Evolutionary conservation across 495 filamentous ascomycete species (phyloP).

Genomic region (Thozetella sp.): DNA sequence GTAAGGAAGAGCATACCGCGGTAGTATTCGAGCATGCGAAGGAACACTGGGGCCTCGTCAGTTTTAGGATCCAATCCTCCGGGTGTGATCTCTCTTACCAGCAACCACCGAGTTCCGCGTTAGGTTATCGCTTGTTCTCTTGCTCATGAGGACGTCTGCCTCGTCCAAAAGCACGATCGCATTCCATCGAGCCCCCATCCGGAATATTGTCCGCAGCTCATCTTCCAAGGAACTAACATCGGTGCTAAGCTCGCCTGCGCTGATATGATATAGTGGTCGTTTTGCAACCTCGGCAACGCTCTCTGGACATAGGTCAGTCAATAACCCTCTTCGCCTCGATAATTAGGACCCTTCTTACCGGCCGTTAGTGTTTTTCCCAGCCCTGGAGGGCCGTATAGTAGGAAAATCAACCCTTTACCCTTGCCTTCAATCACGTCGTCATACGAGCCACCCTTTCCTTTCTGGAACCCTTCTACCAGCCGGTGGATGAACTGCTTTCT

Average conservation of each 20-base stretch:
- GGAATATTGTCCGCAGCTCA: conserved; percentile 19
- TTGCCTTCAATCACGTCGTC: conserved; percentile 7
- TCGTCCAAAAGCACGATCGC: conserved; percentile 28
- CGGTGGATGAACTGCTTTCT: not conserved
- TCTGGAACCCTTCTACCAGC: not conserved
- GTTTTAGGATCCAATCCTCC: not conserved
- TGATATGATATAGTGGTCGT: conserved; percentile 24
- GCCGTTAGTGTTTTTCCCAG: conserved; percentile 32
- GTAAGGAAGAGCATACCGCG: conserved; percentile 27
- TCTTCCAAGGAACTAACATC: conserved; percentile 16
- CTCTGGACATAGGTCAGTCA: conserved; percentile 7
- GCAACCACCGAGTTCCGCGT: conserved; percentile 48
- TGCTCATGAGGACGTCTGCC: conserved; percentile 42
- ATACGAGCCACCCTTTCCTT: not conserved
- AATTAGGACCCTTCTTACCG: conserved; percentile 10
- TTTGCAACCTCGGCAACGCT: conserved; percentile 21
- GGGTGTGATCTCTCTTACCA: conserved; percentile 7
- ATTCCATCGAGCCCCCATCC: conserved; percentile 22
- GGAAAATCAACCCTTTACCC: conserved; percentile 25
- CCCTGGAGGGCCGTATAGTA: conserved; percentile 23
- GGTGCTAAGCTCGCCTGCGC: conserved; percentile 22
- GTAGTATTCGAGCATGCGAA: conserved; percentile 26
- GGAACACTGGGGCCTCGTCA: conserved; percentile 33
- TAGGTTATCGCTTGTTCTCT: conserved; percentile 33
- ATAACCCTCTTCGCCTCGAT: not conserved